Conservation (phyloP, 805 yeast genomes). For the Metschnikowia kunwiensis region DNA sequence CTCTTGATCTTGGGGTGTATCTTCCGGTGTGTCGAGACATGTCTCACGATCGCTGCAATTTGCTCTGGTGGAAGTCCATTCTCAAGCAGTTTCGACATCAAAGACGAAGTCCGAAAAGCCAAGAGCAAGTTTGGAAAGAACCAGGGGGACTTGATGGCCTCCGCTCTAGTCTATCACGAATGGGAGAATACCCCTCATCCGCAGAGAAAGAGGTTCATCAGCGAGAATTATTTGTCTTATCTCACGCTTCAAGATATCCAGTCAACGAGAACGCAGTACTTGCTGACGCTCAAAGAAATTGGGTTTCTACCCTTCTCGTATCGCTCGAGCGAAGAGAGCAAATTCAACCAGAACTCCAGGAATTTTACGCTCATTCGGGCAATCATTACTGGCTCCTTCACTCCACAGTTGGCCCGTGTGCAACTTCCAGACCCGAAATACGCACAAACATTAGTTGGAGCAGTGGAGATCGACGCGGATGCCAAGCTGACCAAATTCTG, state of each 20-base stretch:
- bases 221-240: slow-evolving; percentile 59
- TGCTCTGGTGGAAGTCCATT: slow-evolving; percentile 75
- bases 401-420: slow-evolving; percentile 79
- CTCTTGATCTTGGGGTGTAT: slow-evolving; percentile 74
- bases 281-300: slow-evolving; percentile 67
- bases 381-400: slow-evolving; percentile 73
- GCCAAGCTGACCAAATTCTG: slow-evolving; percentile 68
- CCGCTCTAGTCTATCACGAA: slow-evolving; percentile 54
- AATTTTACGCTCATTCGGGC: slow-evolving; percentile 58
- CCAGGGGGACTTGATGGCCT: slow-evolving; percentile 73
- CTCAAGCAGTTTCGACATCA: slow-evolving; percentile 54
- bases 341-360: slow-evolving; percentile 49
- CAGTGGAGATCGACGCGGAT: slow-evolving; percentile 84
- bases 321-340: slow-evolving; percentile 17
- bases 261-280: slow-evolving; percentile 67
- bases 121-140: slow-evolving; percentile 42
- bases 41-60: slow-evolving; percentile 78
- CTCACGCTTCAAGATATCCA: slow-evolving; percentile 66
- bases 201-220: slow-evolving; percentile 41
- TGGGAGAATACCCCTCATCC: slow-evolving; percentile 36
- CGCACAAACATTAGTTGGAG: slow-evolving; percentile 66
- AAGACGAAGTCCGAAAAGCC: slow-evolving; percentile 57
- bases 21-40: slow-evolving; percentile 75
- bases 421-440: slow-evolving; percentile 80
- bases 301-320: slow-evolving; percentile 68